phyloP scores from a whole-genome alignment of 2,329 filamentous ascomycete genomes.

The Hortaea werneckii region DNA sequence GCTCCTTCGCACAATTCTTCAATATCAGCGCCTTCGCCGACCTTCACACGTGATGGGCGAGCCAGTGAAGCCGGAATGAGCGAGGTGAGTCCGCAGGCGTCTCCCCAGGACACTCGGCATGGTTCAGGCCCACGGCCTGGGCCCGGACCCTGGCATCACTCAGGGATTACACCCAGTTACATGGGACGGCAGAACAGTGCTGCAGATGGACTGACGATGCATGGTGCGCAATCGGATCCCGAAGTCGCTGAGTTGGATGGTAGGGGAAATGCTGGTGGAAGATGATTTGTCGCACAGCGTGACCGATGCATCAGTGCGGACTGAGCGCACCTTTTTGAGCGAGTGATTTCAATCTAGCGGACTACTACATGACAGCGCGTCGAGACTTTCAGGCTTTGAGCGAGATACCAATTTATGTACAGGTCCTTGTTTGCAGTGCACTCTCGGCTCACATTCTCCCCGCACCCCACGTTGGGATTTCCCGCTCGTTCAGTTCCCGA shows the following conservation, averaged over 20 bases:
- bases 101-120: slow-evolving; percentile 2
- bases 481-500: too few relatives aligned
- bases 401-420: too few relatives aligned
- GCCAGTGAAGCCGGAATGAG: neutral
- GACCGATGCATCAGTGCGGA: too few relatives aligned
- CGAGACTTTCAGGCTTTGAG: too few relatives aligned
- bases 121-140: slow-evolving; percentile 9
- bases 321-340: too few relatives aligned
- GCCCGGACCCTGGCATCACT: slow-evolving; percentile 21
- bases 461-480: too few relatives aligned
- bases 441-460: too few relatives aligned
- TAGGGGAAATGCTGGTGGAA: too few relatives aligned
- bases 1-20: neutral
- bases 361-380: too few relatives aligned
- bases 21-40: slow-evolving; percentile 7
- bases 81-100: slow-evolving; percentile 5
- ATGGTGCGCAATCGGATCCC: slow-evolving; percentile 24
- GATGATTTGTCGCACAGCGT: too few relatives aligned
- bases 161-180: slow-evolving; percentile 30
- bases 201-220: slow-evolving; percentile 36
- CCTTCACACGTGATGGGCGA: slow-evolving; percentile 2
- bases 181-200: slow-evolving; percentile 35
- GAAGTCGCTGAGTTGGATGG: slow-evolving; percentile 11
- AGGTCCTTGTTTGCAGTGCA: too few relatives aligned
- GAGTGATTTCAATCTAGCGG: too few relatives aligned